Evolutionary conservation across 2,329 filamentous ascomycete species (phyloP).

Genomic region (Apiospora hydei): DNA sequence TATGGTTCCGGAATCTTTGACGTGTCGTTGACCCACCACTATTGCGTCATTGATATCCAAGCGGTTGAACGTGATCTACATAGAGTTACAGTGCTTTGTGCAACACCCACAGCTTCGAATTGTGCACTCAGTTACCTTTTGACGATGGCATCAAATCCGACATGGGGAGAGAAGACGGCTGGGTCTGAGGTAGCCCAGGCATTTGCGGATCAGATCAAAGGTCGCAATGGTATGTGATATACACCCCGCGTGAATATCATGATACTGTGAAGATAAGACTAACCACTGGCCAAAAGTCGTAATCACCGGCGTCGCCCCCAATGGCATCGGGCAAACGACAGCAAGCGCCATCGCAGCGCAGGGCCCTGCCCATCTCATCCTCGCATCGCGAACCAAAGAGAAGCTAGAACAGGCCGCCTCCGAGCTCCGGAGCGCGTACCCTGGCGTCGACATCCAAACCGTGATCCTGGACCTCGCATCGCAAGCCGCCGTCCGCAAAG

Average conservation of each 20-base stretch:
- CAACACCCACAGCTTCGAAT: not conserved
- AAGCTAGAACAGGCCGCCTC: slow-evolving; percentile 51
- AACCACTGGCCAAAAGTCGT: slow-evolving; percentile 39
- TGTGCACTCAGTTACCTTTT: not conserved
- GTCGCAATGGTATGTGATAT: slow-evolving; percentile 35
- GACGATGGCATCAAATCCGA: slow-evolving; percentile 40
- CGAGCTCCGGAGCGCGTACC: slow-evolving; percentile 45
- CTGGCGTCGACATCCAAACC: slow-evolving; percentile 44
- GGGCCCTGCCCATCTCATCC: slow-evolving; percentile 48
- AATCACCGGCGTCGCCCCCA: slow-evolving; percentile 52
- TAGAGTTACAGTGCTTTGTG: no score
- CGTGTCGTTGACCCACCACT: not conserved
- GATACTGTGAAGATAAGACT: not conserved
- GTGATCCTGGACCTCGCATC: slow-evolving; percentile 48
- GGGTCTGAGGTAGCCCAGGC: slow-evolving; percentile 44
- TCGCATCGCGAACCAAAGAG: slow-evolving; percentile 52
- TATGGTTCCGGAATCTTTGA: not conserved
- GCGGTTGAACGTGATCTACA: not conserved
- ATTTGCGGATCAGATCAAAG: slow-evolving; percentile 38
- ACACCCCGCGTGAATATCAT: not conserved
- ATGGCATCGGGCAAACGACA: slow-evolving; percentile 50
- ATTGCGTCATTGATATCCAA: not conserved
- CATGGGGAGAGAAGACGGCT: slow-evolving; percentile 42
- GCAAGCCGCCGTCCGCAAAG: slow-evolving; percentile 45
- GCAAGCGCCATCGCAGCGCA: slow-evolving; percentile 54